Evolutionary conservation across 257 asterid species (phyloP), one percentile per base, ranked within the genome.

Genomic region (Jaltomata sinuosa): DNA sequence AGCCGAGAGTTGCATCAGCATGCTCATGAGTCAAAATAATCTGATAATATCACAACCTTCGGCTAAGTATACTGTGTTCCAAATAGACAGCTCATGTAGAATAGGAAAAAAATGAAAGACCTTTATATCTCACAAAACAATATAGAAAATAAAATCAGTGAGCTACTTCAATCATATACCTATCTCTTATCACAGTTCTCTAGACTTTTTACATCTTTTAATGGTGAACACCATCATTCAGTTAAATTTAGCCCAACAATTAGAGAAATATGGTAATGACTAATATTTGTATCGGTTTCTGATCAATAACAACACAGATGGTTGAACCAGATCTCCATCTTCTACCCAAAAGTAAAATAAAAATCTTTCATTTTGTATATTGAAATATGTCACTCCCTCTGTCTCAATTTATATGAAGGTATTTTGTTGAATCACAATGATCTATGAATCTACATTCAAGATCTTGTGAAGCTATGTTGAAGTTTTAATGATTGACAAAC

Each of bases 1-100:
- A 91, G 85, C 99, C 99, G 86, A 97, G 98, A 91, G 92, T 92
- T 64, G 99, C 98, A 87, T 95, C 99, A 89, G 99, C 98, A 89
- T 97, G 99, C 88, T 95, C 98, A 88, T 97, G 99, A 84, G 99
- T 93, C 89, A 97, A 90, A 89, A 97, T 87, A 84, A 97, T 91
- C 99, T 95, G 97, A 81, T 84, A 42, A 87, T 79, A 76, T 78
- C 74, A 85, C 31, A 84, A 87, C 62, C 69, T 84, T 32, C 59
- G 78, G 82, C 53, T 57, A 77, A 67, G 54, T 53, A 65, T 12
- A 80, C 81, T 40, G 22, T 49, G 18, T 57, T 64, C 76, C 81
- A 74, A 74, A 25, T 74, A 45, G 59, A 74, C 4, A 74, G 38
- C 81, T 74, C 55, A 74, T 25, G 22, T 25, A 25, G 81, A 14